Evolutionary conservation across 495 filamentous ascomycete species (phyloP), one percentile per base, ranked within the genome.

Genomic region (Cryomyces antarcticus): DNA sequence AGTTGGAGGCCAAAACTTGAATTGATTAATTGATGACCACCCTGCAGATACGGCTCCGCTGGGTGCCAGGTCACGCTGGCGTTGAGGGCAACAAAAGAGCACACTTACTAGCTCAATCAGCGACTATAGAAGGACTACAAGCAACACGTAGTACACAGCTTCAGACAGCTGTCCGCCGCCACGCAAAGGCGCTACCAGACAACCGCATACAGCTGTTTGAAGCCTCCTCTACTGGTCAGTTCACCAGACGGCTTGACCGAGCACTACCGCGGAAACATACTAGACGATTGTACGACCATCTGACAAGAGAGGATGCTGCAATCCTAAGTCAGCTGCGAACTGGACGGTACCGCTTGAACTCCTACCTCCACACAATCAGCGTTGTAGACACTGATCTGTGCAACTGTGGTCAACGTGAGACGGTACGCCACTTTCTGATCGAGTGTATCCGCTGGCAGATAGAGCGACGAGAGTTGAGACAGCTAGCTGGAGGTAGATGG

Each of bases 321-420:
- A 12, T 35, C 7, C 12, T 35, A 12, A 12, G 9, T 9, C 33
- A 35, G 33, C 33, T 35, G 1, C 12, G 12, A 3, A 35, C 12
- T 9, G 33, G 33, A 35, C 7, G 7, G 33, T 9, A 1, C 1
- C 33, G 33, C 7, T 12, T 35, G 7, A 35, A 35, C 12, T 9
- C 9, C 1, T 35, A 35, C 33, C 33, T 35, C 1, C 12, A 35
- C 33, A 1, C 9, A 35, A 35, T 35, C 33, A 12, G 33, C 7
- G 33, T 3, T 9, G 31, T 31, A 9, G 44, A 54, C 27, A 44
- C 46, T 6, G 52, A 49, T 33, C 38, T 11, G 9, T 49, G 51
- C 47, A 45, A 37, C 39, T 64, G 49, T 48, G 55, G 59, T 37
- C 46, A 55, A 46, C 61, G 44, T 49, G 58, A 64, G 44, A 59